Conservation (phyloP, 805 yeast species). For the Spathaspora arborariae region DNA sequence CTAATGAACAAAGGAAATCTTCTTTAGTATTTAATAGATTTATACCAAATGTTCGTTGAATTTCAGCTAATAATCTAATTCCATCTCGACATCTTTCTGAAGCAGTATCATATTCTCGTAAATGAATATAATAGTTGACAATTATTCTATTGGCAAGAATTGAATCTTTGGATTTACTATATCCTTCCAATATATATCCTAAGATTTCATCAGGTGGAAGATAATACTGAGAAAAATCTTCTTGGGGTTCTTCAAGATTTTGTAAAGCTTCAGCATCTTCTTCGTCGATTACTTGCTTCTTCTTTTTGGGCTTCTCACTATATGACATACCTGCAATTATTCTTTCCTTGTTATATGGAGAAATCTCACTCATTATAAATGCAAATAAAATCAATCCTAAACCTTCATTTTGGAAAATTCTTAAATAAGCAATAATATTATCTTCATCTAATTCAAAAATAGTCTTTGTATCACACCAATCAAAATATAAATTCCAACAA, state of each 20-base stretch:
- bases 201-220: constrained; percentile 50
- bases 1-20: constrained; percentile 63
- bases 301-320: constrained; percentile 11
- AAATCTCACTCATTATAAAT: constrained; percentile 62
- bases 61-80: constrained; percentile 48
- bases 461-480: constrained; percentile 60
- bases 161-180: constrained; percentile 34
- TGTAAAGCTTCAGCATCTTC: constrained; percentile 15
- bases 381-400: constrained; percentile 61
- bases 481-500: constrained; percentile 74
- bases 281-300: constrained; percentile 10
- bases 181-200: constrained; percentile 49
- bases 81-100: constrained; percentile 59
- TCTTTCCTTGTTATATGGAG: constrained; percentile 47
- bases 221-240: constrained; percentile 6
- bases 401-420: constrained; percentile 56
- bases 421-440: constrained; percentile 48
- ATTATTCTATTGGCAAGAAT: constrained; percentile 65
- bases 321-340: constrained; percentile 16
- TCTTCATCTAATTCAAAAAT: constrained; percentile 45
- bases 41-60: constrained; percentile 44
- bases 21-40: constrained; percentile 49
- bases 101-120: constrained; percentile 62
- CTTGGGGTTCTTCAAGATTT: constrained; percentile 5
- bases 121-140: constrained; percentile 54